A percentile compares a stretch with the other conserved stretches of the same genome.
Evolutionary conservation across 495 filamentous ascomycete species (phyloP).

Genomic region (Hyaloscypha hepaticicola): DNA sequence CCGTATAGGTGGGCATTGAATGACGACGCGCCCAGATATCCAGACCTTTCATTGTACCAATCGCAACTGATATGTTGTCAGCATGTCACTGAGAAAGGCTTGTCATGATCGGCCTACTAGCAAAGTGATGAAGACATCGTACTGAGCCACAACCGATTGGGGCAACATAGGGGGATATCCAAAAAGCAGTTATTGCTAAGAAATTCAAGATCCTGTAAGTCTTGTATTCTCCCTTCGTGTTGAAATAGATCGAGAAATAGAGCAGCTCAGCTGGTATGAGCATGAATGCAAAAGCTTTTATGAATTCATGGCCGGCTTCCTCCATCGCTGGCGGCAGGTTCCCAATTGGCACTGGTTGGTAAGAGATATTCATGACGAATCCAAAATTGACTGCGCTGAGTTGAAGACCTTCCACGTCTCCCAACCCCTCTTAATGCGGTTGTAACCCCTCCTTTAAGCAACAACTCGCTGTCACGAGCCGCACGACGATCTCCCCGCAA

Average conservation of each 20-base stretch:
- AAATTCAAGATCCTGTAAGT: conserved; percentile 25
- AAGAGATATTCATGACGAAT: conserved; percentile 30
- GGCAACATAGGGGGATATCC: conserved; percentile 25
- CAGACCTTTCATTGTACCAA: conserved; percentile 39
- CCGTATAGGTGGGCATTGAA: conserved; percentile 31
- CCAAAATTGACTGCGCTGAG: neutral
- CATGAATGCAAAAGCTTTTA: conserved; percentile 25
- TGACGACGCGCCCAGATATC: conserved; percentile 36
- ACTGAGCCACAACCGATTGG: conserved; percentile 32
- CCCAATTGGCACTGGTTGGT: conserved; percentile 18
- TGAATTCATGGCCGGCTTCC: conserved; percentile 23
- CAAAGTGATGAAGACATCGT: conserved; percentile 33
- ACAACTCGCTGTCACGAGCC: neutral
- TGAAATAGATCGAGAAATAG: conserved; percentile 35
- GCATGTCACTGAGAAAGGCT: neutral
- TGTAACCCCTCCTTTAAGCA: neutral
- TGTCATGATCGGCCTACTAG: conserved; percentile 20
- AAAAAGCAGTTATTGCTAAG: conserved; percentile 25
- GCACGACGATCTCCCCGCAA: neutral
- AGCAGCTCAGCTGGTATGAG: conserved; percentile 30
- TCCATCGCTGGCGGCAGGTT: conserved; percentile 21
- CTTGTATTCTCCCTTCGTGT: conserved; percentile 17
- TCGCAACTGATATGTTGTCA: conserved; percentile 31
- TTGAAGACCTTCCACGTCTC: neutral
- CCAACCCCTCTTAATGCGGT: neutral